A percentile compares a stretch with the other conserved stretches of the same genome.
Conservation (phyloP, 768 basidiomycete genomes). For the Clavaria fumosa region DNA sequence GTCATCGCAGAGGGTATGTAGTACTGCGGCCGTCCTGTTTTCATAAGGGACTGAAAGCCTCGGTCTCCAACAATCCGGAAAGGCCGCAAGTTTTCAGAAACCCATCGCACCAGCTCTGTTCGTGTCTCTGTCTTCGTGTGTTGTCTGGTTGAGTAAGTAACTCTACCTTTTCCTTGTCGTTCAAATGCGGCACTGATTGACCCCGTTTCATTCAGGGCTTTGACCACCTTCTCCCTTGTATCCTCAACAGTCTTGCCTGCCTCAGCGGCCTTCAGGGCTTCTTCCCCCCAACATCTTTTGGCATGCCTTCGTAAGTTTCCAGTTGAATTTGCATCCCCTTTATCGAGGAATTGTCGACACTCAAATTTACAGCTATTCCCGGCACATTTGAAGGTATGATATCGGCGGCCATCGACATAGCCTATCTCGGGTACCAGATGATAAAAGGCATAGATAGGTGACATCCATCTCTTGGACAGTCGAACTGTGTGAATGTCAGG, state of each 20-base stretch:
- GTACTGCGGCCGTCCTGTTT: constrained; percentile 19
- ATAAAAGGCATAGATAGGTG: no score
- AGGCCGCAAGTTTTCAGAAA: constrained; percentile 18
- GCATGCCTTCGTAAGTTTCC: constrained; percentile 19
- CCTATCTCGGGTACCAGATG: no score
- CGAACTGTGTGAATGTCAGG: no score
- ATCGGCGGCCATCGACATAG: not conserved
- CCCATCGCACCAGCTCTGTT: constrained; percentile 13
- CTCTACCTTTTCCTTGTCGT: constrained; percentile 14
- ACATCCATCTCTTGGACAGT: no score
- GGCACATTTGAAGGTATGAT: constrained; percentile 18
- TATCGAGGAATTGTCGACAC: constrained; percentile 14
- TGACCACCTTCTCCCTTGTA: no score
- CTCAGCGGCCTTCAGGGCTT: no score
- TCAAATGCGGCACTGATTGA: constrained; percentile 17
- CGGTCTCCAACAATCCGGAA: constrained; percentile 20
- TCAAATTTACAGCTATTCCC: constrained; percentile 12
- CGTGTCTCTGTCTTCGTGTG: constrained; percentile 13
- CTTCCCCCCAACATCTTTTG: constrained; percentile 22
- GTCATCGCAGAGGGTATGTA: constrained; percentile 20
- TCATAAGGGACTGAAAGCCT: constrained; percentile 19
- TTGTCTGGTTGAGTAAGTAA: constrained; percentile 17
- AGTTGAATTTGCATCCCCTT: constrained; percentile 16
- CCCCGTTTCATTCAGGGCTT: no score
- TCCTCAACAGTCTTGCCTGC: no score